Evolutionary conservation across 768 basidiomycete species (phyloP).

Genomic region (Tulasnella sp.): DNA sequence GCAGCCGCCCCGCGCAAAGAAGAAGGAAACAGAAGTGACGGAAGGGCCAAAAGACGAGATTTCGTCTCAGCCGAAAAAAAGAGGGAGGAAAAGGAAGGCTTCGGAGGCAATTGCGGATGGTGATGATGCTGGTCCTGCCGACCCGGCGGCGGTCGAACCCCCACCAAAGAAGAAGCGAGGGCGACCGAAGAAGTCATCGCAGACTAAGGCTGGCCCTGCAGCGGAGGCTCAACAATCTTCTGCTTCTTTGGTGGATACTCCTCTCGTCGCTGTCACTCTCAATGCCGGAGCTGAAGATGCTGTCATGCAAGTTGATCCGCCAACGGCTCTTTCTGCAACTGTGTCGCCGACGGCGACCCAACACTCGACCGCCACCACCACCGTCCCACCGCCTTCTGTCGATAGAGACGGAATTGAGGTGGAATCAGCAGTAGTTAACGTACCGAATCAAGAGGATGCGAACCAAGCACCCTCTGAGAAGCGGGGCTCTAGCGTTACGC

Average conservation of each 20-base stretch:
- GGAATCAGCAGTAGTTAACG: neutral
- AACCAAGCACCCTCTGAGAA: neutral
- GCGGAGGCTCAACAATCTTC: neutral
- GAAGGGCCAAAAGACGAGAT: slow-evolving; percentile 34
- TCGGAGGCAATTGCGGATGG: slow-evolving; percentile 17
- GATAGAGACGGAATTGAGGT: neutral
- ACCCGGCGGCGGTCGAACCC: neutral
- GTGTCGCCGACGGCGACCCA: neutral
- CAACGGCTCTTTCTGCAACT: neutral
- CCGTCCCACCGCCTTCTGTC: neutral
- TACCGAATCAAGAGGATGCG: neutral
- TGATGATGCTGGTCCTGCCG: slow-evolving; percentile 14
- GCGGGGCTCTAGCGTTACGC: neutral
- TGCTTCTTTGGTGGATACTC: neutral
- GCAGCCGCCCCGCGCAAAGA: slow-evolving; percentile 21
- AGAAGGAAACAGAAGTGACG: slow-evolving; percentile 15
- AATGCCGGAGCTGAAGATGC: neutral
- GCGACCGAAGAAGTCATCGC: slow-evolving; percentile 23
- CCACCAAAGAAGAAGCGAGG: slow-evolving; percentile 29
- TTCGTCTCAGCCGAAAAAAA: slow-evolving; percentile 31
- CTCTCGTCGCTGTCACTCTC: neutral
- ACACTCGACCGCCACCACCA: neutral
- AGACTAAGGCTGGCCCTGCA: neutral
- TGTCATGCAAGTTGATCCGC: neutral
- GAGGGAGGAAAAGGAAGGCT: slow-evolving; percentile 25